A percentile compares a stretch with the other conserved stretches of the same genome.
phyloP scores from a whole-genome alignment of 345 rosid genomes.

The Citrus medica region DNA sequence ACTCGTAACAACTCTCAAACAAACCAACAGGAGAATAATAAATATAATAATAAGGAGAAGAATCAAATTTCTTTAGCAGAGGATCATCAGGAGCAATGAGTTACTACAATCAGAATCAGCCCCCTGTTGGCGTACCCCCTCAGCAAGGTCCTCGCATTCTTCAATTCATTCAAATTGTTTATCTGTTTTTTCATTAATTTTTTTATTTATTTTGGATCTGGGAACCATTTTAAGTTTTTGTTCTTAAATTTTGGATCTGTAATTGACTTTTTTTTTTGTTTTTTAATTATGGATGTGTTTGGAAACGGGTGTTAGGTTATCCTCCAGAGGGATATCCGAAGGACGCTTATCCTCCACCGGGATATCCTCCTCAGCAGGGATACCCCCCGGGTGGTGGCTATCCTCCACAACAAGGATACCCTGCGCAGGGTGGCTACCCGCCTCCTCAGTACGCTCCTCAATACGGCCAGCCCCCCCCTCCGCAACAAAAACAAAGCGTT shows the following conservation, averaged over 20 bases:
- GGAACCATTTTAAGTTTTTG: too few species aligned
- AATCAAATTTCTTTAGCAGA: background rate
- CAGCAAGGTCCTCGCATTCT: slow-evolving; percentile 56
- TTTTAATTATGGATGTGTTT: background rate
- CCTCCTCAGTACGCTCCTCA: slow-evolving; percentile 37
- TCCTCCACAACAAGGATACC: slow-evolving; percentile 46
- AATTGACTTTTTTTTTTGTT: background rate
- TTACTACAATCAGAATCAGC: slow-evolving; percentile 79
- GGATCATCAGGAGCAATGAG: slow-evolving; percentile 37
- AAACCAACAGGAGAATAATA: too few species aligned
- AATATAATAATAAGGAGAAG: too few species aligned
- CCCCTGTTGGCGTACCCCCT: slow-evolving; percentile 92
- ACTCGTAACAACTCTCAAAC: background rate
- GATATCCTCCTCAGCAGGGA: slow-evolving; percentile 49
- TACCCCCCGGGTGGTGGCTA: slow-evolving; percentile 27
- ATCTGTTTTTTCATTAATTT: background rate
- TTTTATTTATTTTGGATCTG: background rate
- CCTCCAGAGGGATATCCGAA: slow-evolving; percentile 85
- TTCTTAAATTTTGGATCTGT: slow-evolving; percentile 11
- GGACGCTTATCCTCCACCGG: slow-evolving; percentile 73
- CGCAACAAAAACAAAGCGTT: slow-evolving; percentile 43
- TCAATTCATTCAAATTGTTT: background rate
- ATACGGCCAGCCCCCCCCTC: slow-evolving; percentile 46
- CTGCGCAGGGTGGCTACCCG: slow-evolving; percentile 34
- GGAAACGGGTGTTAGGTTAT: slow-evolving; percentile 49